These are phyloP conservation scores for Paraphaeosphaeria sporulosa DNA, from an alignment of 2,329 filamentous ascomycete species.

Conservation along the genomic window DNA sequence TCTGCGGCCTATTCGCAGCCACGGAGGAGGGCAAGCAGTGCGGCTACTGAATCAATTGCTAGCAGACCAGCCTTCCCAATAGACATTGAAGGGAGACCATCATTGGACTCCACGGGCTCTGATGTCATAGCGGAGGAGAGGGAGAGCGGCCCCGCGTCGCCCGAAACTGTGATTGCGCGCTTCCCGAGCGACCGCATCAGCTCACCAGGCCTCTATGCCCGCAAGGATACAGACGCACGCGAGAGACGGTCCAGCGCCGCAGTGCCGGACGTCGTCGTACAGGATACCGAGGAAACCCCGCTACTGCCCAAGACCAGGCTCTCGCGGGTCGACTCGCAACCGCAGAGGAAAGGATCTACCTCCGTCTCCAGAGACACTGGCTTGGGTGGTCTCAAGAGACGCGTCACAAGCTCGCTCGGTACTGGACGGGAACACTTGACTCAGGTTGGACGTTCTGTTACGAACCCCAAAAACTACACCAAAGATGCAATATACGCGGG, in stretches of 20 bases:
- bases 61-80: conserved; percentile 27
- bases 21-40: conserved; percentile 33
- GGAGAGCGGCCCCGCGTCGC: conserved; percentile 64
- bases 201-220: conserved; percentile 11
- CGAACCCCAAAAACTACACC: conserved; percentile 77
- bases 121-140: conserved; percentile 65
- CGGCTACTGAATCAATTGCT: conserved; percentile 32
- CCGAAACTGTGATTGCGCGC: conserved; percentile 47
- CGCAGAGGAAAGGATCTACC: conserved; percentile 23
- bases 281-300: conserved; percentile 47
- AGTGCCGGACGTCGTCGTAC: conserved; percentile 34
- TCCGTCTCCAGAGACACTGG: conserved; percentile 30
- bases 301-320: conserved; percentile 47
- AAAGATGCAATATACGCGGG: conserved; percentile 69
- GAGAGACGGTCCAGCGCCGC: conserved; percentile 8
- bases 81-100: conserved; percentile 33
- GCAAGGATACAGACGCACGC: conserved; percentile 12
- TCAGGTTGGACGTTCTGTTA: conserved; percentile 43
- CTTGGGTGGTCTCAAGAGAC: conserved; percentile 26
- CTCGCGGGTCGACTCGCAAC: conserved; percentile 30
- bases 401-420: conserved; percentile 29
- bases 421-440: conserved; percentile 31
- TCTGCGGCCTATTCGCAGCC: conserved; percentile 42
- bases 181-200: conserved; percentile 24
- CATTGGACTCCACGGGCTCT: conserved; percentile 49